phyloP scores from a whole-genome alignment of 768 basidiomycete species.

The Psilocybe tampanensis region DNA sequence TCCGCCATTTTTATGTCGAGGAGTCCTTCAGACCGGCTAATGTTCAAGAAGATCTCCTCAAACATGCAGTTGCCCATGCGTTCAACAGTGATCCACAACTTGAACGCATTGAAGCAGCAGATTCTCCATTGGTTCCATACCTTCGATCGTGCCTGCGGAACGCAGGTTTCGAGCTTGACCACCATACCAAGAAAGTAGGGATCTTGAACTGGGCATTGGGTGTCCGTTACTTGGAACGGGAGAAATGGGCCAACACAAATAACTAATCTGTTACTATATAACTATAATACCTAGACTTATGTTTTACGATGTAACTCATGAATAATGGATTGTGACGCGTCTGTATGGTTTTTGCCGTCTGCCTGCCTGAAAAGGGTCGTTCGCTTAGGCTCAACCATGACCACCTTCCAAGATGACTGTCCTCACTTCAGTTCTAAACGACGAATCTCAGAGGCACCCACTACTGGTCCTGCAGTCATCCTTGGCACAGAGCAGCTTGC shows the following conservation, averaged over 20 bases:
- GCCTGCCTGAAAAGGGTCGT: slow-evolving; percentile 1
- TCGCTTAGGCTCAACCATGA: slow-evolving; percentile 14
- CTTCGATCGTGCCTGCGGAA: slow-evolving; percentile 44
- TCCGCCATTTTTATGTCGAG: slow-evolving; percentile 78
- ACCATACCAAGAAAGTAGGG: slow-evolving; percentile 48
- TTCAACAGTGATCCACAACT: slow-evolving; percentile 49
- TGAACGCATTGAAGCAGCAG: slow-evolving; percentile 45
- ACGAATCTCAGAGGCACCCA: slow-evolving; percentile 33
- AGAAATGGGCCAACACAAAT: slow-evolving; percentile 42
- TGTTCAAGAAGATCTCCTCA: slow-evolving; percentile 67
- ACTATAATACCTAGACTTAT: not conserved
- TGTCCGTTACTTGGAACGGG: slow-evolving; percentile 43
- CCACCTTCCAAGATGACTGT: slow-evolving; percentile 25
- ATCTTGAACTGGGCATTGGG: slow-evolving; percentile 59
- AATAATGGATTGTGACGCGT: slow-evolving; percentile 1
- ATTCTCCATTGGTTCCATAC: slow-evolving; percentile 57
- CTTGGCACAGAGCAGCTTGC: slow-evolving; percentile 55
- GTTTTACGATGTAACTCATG: not conserved
- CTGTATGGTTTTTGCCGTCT: not conserved
- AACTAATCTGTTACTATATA: slow-evolving; percentile 3
- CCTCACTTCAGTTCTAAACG: slow-evolving; percentile 21
- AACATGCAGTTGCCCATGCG: slow-evolving; percentile 58
- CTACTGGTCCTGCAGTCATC: slow-evolving; percentile 64
- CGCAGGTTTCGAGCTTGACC: slow-evolving; percentile 52
- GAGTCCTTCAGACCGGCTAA: slow-evolving; percentile 57